These are phyloP conservation scores for Phytopythium kandeliae DNA, from an alignment of 352 stramenopile genomes.

Conservation along the genomic window DNA sequence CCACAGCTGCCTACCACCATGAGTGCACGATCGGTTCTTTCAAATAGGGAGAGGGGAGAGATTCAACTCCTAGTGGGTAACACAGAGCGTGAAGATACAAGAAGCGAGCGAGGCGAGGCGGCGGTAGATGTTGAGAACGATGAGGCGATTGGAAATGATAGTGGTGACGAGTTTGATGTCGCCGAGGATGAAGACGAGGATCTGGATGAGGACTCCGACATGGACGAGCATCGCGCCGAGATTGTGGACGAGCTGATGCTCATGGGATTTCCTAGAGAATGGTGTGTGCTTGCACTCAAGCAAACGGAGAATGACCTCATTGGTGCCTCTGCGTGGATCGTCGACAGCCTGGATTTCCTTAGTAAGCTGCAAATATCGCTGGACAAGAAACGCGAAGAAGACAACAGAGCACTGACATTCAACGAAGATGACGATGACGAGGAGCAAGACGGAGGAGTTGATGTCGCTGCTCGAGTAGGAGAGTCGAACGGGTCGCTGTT, in stretches of 20 bases:
- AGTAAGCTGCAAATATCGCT: constrained; percentile 72
- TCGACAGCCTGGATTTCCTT: constrained; percentile 91
- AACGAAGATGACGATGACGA: constrained; percentile 68
- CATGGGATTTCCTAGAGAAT: constrained; percentile 92
- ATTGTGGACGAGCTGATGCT: constrained; percentile 91
- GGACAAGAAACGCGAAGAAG: constrained; percentile 59
- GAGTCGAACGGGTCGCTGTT: not conserved
- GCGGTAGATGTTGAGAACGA: constrained; percentile 7
- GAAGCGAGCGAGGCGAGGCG: constrained; percentile 20
- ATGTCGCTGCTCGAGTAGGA: not conserved
- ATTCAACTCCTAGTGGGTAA: too few relatives aligned
- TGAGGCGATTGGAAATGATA: constrained; percentile 9
- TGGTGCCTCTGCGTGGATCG: constrained; percentile 88
- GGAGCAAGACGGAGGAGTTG: not conserved
- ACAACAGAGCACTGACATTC: constrained; percentile 23
- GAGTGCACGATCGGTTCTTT: too few relatives aligned
- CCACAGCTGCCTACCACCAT: not conserved
- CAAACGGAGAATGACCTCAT: constrained; percentile 91
- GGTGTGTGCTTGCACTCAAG: constrained; percentile 87
- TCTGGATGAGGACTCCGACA: constrained; percentile 42
- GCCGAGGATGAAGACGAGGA: constrained; percentile 36
- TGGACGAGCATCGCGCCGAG: constrained; percentile 49
- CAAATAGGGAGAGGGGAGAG: too few relatives aligned
- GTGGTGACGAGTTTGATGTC: constrained; percentile 16
- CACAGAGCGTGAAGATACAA: too few relatives aligned